Evolutionary conservation across 495 filamentous ascomycete species (phyloP), one percentile per base, ranked within the genome.

Genomic region (Podospora appendiculata): DNA sequence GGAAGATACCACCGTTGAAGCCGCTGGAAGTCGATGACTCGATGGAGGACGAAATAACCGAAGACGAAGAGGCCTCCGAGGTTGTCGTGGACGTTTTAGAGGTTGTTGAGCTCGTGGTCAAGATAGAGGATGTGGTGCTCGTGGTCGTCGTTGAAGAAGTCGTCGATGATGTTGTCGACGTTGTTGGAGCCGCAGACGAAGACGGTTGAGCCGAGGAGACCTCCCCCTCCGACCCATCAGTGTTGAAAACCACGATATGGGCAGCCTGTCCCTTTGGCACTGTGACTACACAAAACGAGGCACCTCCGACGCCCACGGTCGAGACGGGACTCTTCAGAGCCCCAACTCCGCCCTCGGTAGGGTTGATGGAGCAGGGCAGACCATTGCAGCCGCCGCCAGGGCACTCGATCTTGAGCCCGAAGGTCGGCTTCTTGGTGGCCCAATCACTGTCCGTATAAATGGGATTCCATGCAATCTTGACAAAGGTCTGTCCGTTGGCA

Each of bases 391-490:
- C 78, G 25, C 69, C 76, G n/a, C 76, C 79, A 8, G 68, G 64
- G 61, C 88, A 92, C 59, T 81, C 80, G 58, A 92, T 84, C 58
- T 81, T 80, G 35, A 90, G 67, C 59, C 87, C 87, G 51, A 79
- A 92, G 18, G 69, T 75, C 6, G 88, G 86, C 52, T 75, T 73
- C 10, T 70, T 75, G 53, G 78, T 68, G 41, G 72, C 70, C 63
- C 88, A 82, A 0, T 74, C 57, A 12, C 73, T 70, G 58, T 77
- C 76, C 47, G 84, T 75, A 58, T 81, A 91, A 53, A 88, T 85
- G 36, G 88, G 88, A 70, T 91, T 91, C 79, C 85, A 89, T 45
- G 81, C 87, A 48, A 93, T 76, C 73, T 87, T 90, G 47, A 87
- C 72, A 56, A 80, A 91, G 3, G 88, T 89, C 48, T 78, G 70